Percentiles rank a stretch among this genome's conserved stretches.
Conservation (phyloP, 139 green algal species). For the Microglena sp. region DNA sequence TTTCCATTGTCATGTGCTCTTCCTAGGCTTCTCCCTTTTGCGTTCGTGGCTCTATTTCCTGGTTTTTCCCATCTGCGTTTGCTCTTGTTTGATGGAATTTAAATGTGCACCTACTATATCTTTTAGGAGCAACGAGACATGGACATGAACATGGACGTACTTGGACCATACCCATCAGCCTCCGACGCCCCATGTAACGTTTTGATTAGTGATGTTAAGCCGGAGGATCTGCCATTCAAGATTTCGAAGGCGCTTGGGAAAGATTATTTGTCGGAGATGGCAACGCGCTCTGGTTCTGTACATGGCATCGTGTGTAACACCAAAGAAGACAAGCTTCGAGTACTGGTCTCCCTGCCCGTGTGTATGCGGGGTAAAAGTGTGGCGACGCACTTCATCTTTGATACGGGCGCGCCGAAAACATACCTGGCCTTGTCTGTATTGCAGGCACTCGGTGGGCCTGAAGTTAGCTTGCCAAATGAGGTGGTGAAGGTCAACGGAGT, state of each 20-base stretch:
- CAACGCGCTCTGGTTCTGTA: neutral
- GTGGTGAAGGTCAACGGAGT: constrained; percentile 5
- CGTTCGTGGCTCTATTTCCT: too few species aligned
- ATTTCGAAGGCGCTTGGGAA: constrained; percentile 1
- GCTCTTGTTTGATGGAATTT: too few species aligned
- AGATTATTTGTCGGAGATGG: constrained; percentile 7
- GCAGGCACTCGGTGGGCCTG: constrained; percentile 4
- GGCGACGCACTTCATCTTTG: constrained; percentile 9
- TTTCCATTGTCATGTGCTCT: too few species aligned
- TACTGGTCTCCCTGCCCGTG: constrained; percentile 3
- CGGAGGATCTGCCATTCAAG: neutral
- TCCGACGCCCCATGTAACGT: constrained; percentile 1
- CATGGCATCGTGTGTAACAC: constrained; percentile 5
- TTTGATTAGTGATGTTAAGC: constrained; percentile 2
- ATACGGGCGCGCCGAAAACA: constrained; percentile 3
- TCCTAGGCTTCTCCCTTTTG: too few species aligned
- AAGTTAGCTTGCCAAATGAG: constrained; percentile 6
- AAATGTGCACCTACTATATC: too few species aligned
- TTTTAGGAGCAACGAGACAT: constrained; percentile 6
- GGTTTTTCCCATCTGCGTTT: too few species aligned
- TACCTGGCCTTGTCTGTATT: constrained; percentile 8
- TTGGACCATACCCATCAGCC: constrained; percentile 3
- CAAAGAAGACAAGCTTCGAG: constrained; percentile 1
- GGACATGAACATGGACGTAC: constrained; percentile 1
- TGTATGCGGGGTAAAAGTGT: constrained; percentile 8